phyloP scores from a whole-genome alignment of 2,329 filamentous ascomycete species.

The Huntiella moniliformis region DNA sequence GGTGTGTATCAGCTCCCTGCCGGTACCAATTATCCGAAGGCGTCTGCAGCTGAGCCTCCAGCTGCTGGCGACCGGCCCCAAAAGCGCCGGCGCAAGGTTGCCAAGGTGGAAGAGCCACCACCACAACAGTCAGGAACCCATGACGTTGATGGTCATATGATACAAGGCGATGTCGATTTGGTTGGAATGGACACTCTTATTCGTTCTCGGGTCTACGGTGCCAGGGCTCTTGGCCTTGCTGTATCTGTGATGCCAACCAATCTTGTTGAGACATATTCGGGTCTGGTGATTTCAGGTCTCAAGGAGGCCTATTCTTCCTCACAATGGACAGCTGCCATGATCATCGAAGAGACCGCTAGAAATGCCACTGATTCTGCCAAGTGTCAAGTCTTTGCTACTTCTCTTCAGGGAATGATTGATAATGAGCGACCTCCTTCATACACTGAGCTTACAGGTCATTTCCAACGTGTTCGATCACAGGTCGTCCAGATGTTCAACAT shows the following conservation, averaged over 20 bases:
- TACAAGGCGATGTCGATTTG: constrained; percentile 88
- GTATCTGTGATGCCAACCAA: constrained; percentile 58
- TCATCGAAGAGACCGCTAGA: constrained; percentile 77
- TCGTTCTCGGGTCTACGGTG: constrained; percentile 72
- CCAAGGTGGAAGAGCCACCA: constrained; percentile 56
- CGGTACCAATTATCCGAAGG: not conserved
- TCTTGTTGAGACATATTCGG: constrained; percentile 33
- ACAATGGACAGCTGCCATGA: constrained; percentile 63
- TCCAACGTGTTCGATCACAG: constrained; percentile 77
- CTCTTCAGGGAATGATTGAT: constrained; percentile 61
- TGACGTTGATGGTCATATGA: constrained; percentile 95
- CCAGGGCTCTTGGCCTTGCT: constrained; percentile 67
- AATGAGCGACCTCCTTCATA: constrained; percentile 66
- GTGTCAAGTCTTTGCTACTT: constrained; percentile 36
- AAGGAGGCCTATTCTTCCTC: constrained; percentile 63
- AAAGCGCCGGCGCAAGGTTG: constrained; percentile 65
- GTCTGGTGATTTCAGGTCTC: constrained; percentile 44
- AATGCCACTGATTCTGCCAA: constrained; percentile 28
- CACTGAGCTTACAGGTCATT: constrained; percentile 72
- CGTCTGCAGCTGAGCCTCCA: constrained; percentile 26
- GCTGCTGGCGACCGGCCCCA: constrained; percentile 42
- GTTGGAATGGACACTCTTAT: constrained; percentile 80
- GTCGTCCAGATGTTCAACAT: constrained; percentile 78
- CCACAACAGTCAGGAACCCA: constrained; percentile 43
- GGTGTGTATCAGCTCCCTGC: constrained; percentile 47